Conservation (phyloP, 2,329 filamentous ascomycete species). For the Aspergillus cejpii region DNA sequence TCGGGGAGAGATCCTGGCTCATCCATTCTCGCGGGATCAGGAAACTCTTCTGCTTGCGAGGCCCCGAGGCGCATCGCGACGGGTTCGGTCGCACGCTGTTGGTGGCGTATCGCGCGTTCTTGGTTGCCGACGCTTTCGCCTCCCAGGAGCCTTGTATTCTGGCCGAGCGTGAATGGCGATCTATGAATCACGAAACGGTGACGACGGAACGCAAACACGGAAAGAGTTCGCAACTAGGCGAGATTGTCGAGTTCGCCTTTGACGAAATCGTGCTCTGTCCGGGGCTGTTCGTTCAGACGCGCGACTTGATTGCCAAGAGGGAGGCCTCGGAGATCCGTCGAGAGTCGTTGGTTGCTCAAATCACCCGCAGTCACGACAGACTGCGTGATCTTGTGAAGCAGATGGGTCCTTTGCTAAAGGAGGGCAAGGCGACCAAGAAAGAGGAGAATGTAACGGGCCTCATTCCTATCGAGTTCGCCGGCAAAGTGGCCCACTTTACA, state of each 20-base stretch:
- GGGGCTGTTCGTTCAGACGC: constrained; percentile 13
- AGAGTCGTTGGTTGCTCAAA: constrained; percentile 6
- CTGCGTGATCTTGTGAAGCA: constrained; percentile 8
- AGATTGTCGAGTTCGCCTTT: constrained; percentile 17
- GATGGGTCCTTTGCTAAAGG: constrained; percentile 2
- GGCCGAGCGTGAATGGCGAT: constrained; percentile 12
- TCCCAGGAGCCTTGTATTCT: constrained; percentile 18
- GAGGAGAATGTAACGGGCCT: constrained; percentile 3
- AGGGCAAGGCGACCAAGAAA: neutral
- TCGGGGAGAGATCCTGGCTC: constrained; percentile 16
- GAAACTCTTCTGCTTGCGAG: constrained; percentile 13
- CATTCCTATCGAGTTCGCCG: constrained; percentile 2
- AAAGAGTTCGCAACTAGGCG: constrained; percentile 9
- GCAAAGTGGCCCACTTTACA: constrained; percentile 2
- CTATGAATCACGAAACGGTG: constrained; percentile 8
- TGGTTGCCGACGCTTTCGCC: constrained; percentile 16
- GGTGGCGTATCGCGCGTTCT: constrained; percentile 17
- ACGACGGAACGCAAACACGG: constrained; percentile 10
- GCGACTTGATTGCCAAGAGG: constrained; percentile 6
- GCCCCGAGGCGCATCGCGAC: constrained; percentile 9
- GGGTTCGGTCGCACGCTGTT: constrained; percentile 18
- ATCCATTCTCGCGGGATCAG: constrained; percentile 17
- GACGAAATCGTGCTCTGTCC: constrained; percentile 17
- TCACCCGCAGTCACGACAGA: constrained; percentile 9
- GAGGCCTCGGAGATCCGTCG: neutral